A percentile compares a stretch with the other conserved stretches of the same genome.
Evolutionary conservation across 495 filamentous ascomycete genomes (phyloP).

Genomic region (Staphylotrichum tortipilum): DNA sequence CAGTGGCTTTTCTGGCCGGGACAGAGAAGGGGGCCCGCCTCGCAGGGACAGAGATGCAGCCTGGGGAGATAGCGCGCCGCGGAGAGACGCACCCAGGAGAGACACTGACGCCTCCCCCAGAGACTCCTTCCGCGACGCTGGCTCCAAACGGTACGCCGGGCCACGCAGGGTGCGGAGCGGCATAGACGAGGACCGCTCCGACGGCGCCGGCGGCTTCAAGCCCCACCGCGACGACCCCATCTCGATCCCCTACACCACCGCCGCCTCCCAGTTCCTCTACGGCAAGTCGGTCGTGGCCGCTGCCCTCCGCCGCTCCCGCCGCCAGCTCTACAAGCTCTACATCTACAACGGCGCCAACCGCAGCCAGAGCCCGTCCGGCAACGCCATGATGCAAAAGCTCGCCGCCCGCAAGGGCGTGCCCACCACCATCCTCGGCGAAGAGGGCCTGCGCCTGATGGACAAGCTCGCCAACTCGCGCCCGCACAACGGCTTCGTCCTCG

Average conservation of each 20-base stretch:
- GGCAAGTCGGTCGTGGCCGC: constrained; percentile 74
- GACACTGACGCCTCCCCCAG: background rate
- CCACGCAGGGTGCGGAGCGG: too few species aligned
- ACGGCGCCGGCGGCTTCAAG: background rate
- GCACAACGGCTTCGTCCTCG: constrained; percentile 86
- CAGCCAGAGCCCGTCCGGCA: constrained; percentile 30
- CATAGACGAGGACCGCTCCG: too few species aligned
- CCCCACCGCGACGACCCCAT: constrained; percentile 32
- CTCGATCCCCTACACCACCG: constrained; percentile 69
- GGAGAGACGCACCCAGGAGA: background rate
- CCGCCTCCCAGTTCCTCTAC: constrained; percentile 87
- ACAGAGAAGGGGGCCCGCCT: background rate
- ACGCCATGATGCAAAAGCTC: constrained; percentile 44
- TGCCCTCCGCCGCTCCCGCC: constrained; percentile 57
- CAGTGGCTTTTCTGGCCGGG: background rate
- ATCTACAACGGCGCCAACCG: constrained; percentile 52
- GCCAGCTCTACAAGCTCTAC: constrained; percentile 80
- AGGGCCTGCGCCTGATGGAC: constrained; percentile 58
- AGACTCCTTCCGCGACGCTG: background rate
- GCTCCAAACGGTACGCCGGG: too few species aligned
- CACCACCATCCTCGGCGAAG: constrained; percentile 39
- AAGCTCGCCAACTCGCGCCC: constrained; percentile 76
- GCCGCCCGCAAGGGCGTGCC: constrained; percentile 49
- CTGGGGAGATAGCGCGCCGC: background rate
- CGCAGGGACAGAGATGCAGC: background rate